Conservation (phyloP, 306 rosid genomes). For the Clitoria ternatea region DNA sequence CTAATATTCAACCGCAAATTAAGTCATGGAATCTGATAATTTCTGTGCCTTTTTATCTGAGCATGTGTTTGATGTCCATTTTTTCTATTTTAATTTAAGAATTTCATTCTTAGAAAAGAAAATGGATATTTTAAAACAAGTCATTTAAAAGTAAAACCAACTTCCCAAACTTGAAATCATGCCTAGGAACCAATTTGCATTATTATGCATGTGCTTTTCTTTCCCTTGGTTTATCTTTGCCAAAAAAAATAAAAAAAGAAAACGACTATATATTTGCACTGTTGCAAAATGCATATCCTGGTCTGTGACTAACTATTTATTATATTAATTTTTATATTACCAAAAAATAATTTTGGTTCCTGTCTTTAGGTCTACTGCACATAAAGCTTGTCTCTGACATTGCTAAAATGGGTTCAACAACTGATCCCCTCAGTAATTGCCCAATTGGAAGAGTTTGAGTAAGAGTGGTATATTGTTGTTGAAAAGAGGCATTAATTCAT, state of each 20-base stretch:
- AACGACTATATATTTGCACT: background rate
- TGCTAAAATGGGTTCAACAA: background rate
- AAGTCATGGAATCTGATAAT: no score
- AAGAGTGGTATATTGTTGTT: background rate
- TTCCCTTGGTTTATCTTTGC: no score
- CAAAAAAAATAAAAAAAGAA: background rate
- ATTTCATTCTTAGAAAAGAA: background rate
- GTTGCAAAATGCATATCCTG: background rate
- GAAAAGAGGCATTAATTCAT: constrained; percentile 5
- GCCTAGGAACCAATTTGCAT: background rate
- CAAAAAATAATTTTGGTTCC: background rate
- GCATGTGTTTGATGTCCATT: background rate
- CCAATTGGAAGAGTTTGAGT: background rate
- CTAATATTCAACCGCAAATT: no score
- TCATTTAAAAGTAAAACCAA: background rate
- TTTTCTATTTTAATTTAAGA: background rate
- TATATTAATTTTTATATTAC: no score
- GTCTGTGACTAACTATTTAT: background rate
- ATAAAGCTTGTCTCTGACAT: background rate
- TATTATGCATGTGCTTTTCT: background rate
- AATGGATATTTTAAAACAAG: background rate
- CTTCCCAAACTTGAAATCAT: background rate
- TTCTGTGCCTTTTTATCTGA: no score
- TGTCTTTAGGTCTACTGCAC: background rate
- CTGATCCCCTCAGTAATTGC: background rate